Evolutionary conservation across 208 protist genomes (phyloP).

Genomic region (Novymonas esmeraldas): DNA sequence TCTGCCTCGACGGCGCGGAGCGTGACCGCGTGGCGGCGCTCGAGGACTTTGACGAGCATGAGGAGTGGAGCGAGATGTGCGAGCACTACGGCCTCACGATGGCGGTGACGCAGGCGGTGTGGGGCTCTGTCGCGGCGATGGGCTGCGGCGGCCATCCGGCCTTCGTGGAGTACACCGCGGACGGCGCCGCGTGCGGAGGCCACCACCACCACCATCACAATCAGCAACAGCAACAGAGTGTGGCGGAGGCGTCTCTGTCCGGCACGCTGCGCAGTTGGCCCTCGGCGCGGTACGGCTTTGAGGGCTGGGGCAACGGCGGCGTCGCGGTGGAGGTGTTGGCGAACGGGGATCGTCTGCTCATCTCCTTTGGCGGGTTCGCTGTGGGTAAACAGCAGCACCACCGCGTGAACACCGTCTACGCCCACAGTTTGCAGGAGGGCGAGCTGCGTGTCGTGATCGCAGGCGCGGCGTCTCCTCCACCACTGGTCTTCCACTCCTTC

Average conservation of each 20-base stretch:
- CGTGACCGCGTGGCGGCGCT: conserved; percentile 60
- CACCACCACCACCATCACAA: no score
- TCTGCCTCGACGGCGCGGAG: conserved; percentile 57
- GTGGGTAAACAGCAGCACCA: conserved; percentile 52
- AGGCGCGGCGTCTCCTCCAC: conserved; percentile 29
- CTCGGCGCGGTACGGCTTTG: conserved; percentile 73
- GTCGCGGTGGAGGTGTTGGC: conserved; percentile 41
- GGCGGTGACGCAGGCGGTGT: conserved; percentile 36
- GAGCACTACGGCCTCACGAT: conserved; percentile 92
- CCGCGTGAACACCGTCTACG: conserved; percentile 64
- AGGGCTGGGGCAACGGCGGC: conserved; percentile 84
- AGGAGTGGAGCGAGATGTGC: conserved; percentile 93
- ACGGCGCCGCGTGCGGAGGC: background rate
- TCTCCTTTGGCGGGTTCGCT: conserved; percentile 84
- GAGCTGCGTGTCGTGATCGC: conserved; percentile 51
- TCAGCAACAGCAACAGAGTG: no score
- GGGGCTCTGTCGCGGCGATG: conserved; percentile 5
- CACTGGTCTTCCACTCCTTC: conserved; percentile 79
- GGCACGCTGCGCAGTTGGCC: conserved; percentile 55
- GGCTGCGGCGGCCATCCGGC: conserved; percentile 23
- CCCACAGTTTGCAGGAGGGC: conserved; percentile 72
- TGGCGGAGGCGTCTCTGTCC: background rate
- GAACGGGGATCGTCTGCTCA: conserved; percentile 42
- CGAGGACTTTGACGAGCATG: conserved; percentile 88
- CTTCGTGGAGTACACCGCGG: conserved; percentile 25